phyloP scores from a whole-genome alignment of 2,329 filamentous ascomycete genomes.

The Xylariaceae sp. region DNA sequence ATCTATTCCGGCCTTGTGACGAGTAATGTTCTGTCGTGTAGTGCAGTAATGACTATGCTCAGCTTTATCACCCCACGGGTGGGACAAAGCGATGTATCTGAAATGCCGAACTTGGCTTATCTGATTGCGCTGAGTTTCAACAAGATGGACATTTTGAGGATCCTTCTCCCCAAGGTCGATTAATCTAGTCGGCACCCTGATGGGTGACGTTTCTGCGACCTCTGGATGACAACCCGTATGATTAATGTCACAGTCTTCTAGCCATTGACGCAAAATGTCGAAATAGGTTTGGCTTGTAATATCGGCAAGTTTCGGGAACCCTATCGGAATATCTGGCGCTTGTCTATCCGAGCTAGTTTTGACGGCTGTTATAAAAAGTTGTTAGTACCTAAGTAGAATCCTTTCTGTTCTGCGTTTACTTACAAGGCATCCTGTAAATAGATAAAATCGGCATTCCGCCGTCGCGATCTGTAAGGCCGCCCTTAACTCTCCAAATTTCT shows the following conservation, averaged over 20 bases:
- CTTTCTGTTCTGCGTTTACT: neutral
- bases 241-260: constrained; percentile 23
- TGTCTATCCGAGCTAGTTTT: neutral
- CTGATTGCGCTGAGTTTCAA: constrained; percentile 10
- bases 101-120: neutral
- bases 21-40: neutral
- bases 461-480: neutral
- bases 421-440: constrained; percentile 3
- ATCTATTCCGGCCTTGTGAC: constrained; percentile 21
- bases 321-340: constrained; percentile 4
- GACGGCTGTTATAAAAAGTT: neutral
- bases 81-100: constrained; percentile 31
- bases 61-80: constrained; percentile 33
- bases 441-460: neutral
- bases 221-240: constrained; percentile 10
- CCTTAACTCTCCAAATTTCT: constrained; percentile 10
- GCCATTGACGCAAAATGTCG: constrained; percentile 20
- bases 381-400: neutral
- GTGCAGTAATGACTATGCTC: constrained; percentile 13
- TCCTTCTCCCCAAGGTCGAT: constrained; percentile 14
- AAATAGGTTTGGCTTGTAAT: constrained; percentile 5
- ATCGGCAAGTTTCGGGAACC: constrained; percentile 3
- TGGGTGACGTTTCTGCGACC: neutral
- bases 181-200: constrained; percentile 22
- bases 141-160: neutral